phyloP scores from a whole-genome alignment of 1,284 basidiomycete species.

The Moniliophthora roreri region DNA sequence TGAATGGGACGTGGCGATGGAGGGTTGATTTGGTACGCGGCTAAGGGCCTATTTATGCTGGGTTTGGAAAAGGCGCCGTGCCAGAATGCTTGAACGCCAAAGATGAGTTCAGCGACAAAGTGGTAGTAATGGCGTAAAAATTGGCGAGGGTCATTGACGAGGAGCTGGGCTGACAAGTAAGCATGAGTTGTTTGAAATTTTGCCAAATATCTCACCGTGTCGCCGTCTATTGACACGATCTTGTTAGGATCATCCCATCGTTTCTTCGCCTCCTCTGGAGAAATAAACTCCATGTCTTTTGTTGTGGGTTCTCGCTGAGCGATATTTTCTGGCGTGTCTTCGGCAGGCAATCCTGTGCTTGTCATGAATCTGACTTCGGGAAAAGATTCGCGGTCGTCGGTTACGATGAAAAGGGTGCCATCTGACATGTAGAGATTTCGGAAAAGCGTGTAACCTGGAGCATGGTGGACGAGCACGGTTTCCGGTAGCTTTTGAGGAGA shows the following conservation, averaged over 20 bases:
- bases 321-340: constrained; percentile 63
- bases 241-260: constrained; percentile 52
- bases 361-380: constrained; percentile 69
- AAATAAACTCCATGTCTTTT: constrained; percentile 60
- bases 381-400: constrained; percentile 42
- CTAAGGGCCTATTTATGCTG: constrained; percentile 11
- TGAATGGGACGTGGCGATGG: constrained; percentile 51
- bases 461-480: constrained; percentile 59
- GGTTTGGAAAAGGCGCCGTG: constrained; percentile 43
- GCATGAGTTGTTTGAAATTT: neutral
- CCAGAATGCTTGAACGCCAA: constrained; percentile 76
- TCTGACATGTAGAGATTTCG: constrained; percentile 78
- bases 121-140: constrained; percentile 84
- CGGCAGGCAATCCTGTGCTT: constrained; percentile 62
- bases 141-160: constrained; percentile 68
- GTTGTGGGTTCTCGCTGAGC: constrained; percentile 63
- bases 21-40: too few relatives aligned
- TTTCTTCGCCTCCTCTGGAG: constrained; percentile 54
- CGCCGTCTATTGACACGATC: constrained; percentile 68
- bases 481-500: constrained; percentile 35
- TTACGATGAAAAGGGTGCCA: constrained; percentile 69
- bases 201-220: constrained; percentile 56
- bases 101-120: constrained; percentile 74
- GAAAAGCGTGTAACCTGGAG: constrained; percentile 81
- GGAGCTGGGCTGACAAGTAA: constrained; percentile 33